Base-by-base conservation (phyloP, 2,329 filamentous ascomycete genomes). In the Pyrenochaeta sp. region DNA sequence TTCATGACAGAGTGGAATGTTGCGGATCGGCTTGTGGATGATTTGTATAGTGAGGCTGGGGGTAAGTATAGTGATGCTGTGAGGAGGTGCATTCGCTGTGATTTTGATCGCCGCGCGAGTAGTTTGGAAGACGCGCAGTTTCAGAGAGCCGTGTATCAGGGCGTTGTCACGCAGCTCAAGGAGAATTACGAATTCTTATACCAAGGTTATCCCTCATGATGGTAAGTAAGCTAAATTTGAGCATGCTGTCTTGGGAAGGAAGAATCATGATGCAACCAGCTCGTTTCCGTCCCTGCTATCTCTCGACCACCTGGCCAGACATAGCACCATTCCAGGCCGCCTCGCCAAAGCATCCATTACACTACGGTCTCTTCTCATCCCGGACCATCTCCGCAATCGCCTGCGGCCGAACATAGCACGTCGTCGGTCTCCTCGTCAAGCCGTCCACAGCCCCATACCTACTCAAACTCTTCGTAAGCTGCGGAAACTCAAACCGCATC, bases 1-100 rank as follows among this genome's bases (percentile, higher is more conserved):
- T 30, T 55, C 2, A 52, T 61, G 51, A 39, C 58, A 0, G 58
- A 61, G 19, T 63, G 45, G 17, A 45, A 46, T 5, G 60, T 55
- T 2, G 64, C 64, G 0, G 35, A 57, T 21, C 48, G 62, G n/a
- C 32, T 68, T 7, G 50, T 64, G 1, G 51, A 67, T 6, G 55
- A 59, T 17, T 42, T 69, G 4, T 53, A 57, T 13, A 54, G 53
- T 4, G 59, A 68, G 7, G 65, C 60, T 23, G 68, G 63, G 3
- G 40, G 24, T 6, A 56, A 51, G 22, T 70, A 69, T 38, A 59
- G 58, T 7, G 60, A 66, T 39, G 68, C 63, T 2, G 65, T 69
- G 1, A 45, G 63, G 11, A 50, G 58, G 13, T 72, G 67, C 22
- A 63, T 72, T 6, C 45, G 54, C 6, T 69, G 67, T 24, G 61